Evolutionary conservation across 2,329 filamentous ascomycete genomes (phyloP).

Genomic region (Colletotrichum agaves): DNA sequence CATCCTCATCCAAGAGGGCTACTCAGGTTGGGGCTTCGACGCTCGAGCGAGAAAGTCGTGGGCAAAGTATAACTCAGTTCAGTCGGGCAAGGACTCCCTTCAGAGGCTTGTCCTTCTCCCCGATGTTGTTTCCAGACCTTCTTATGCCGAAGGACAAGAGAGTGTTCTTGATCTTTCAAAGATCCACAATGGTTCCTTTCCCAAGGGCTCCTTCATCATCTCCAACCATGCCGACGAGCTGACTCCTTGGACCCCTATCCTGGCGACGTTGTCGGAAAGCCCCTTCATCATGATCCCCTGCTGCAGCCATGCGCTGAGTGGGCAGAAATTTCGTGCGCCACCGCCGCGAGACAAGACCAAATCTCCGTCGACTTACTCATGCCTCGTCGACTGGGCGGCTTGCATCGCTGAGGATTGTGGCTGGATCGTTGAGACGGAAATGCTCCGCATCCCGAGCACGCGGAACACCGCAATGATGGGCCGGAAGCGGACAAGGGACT

Average conservation of each 20-base stretch:
- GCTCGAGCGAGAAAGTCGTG: slow-evolving; percentile 88
- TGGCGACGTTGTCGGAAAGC: slow-evolving; percentile 78
- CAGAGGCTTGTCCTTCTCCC: slow-evolving; percentile 62
- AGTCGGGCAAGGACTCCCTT: slow-evolving; percentile 45
- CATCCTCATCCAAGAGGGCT: slow-evolving; percentile 84
- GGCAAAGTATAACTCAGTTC: slow-evolving; percentile 69
- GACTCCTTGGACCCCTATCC: slow-evolving; percentile 92
- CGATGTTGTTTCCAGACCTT: slow-evolving; percentile 47
- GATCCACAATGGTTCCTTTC: slow-evolving; percentile 73
- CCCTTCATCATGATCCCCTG: slow-evolving; percentile 96
- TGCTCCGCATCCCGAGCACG: slow-evolving; percentile 91
- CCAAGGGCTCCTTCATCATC: slow-evolving; percentile 84
- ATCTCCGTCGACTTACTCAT: slow-evolving; percentile 79
- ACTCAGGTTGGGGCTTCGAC: slow-evolving; percentile 89
- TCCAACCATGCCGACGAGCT: slow-evolving; percentile 98
- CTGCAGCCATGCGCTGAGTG: slow-evolving; percentile 88
- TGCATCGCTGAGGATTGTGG: slow-evolving; percentile 77
- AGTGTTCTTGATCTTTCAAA: slow-evolving; percentile 25
- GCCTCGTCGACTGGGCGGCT: slow-evolving; percentile 82
- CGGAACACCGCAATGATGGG: slow-evolving; percentile 87
- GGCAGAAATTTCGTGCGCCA: slow-evolving; percentile 76
- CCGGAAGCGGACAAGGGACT: slow-evolving; percentile 53
- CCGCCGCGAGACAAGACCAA: slow-evolving; percentile 62
- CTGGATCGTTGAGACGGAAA: slow-evolving; percentile 82
- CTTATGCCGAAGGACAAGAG: slow-evolving; percentile 32